These are phyloP conservation scores for Trebouxia sp. DNA, from an alignment of 139 green algal genomes.

Conservation along the genomic window DNA sequence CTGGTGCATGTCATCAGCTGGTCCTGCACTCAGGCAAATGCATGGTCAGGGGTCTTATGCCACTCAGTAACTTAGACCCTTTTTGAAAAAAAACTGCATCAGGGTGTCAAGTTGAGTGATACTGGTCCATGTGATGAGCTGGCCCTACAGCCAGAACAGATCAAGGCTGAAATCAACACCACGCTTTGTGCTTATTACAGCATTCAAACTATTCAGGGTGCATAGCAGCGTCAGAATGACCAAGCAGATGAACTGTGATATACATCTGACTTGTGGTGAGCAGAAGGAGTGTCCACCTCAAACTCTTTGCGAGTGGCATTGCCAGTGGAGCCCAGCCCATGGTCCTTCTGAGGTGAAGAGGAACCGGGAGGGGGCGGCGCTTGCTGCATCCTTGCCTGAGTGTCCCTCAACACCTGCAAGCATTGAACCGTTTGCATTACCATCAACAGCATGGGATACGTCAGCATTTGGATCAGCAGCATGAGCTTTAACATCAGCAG, in stretches of 20 bases:
- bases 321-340: conserved; percentile 56
- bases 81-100: no score
- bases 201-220: no score
- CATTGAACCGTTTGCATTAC: not conserved
- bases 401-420: conserved; percentile 34
- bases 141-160: conserved; percentile 51
- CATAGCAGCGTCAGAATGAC: no score
- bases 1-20: conserved; percentile 74
- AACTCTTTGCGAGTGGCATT: conserved; percentile 75
- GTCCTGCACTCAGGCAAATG: conserved; percentile 48
- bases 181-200: no score
- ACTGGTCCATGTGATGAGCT: conserved; percentile 72
- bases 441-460: no score
- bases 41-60: no score
- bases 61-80: no score
- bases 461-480: no score
- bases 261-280: not conserved
- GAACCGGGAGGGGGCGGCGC: conserved; percentile 7
- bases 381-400: conserved; percentile 21
- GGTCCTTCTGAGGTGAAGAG: not conserved
- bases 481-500: no score
- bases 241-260: no score
- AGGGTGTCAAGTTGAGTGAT: no score
- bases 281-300: conserved; percentile 59
- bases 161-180: not conserved